Evolutionary conservation across 306 rosid genomes (phyloP), one percentile per base, ranked within the genome.

Genomic region (Prunus fruticosa): DNA sequence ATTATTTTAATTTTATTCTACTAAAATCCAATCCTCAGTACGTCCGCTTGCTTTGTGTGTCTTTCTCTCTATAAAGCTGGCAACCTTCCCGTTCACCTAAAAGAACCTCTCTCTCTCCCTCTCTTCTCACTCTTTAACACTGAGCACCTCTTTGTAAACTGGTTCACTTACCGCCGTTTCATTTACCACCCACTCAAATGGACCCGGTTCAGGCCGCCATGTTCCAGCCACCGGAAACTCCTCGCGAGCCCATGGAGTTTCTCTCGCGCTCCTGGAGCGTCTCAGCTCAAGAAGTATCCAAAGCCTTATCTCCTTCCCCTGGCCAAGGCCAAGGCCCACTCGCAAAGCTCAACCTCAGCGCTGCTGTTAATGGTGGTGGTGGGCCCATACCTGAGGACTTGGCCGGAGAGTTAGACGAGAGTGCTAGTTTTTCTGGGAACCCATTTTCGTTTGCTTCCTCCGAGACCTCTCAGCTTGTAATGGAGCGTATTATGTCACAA

Each of bases 401-500:
- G 10, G 75, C 86, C 62, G 93, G 84, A 2, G 98, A 91, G 65
- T 16, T 75, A 0, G 89, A 90, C 2, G 94, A 92, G 1, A 76
- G 82, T 32, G 88, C 89, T 54, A 19, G 81, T 2, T 84, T 92
- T 23, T 88, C 93, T 1, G 90, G 91, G 61, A 89, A 95, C 85
- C 97, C 97, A 0, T 95, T 95, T 63, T 92, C 96, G 0, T 92
- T 90, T 47, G 96, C 98, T 19, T 90, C 89, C 22, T 86, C 96
- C 0, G 98, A 94, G 73, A 94, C 97, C 6, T 92, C 98, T 0
- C 97, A 83, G 79, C 88, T 92, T 91, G 93, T 94, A 18, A 89
- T 94, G 97, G 98, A 94, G 46, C 89, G 98, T 8, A 94, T 94
- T 38, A 85, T 94, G 91, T 92, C 97, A 5, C 97, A 94, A 72